These are phyloP conservation scores for Viridothelium virens DNA, from an alignment of 495 filamentous ascomycete genomes.

Conservation along the genomic window DNA sequence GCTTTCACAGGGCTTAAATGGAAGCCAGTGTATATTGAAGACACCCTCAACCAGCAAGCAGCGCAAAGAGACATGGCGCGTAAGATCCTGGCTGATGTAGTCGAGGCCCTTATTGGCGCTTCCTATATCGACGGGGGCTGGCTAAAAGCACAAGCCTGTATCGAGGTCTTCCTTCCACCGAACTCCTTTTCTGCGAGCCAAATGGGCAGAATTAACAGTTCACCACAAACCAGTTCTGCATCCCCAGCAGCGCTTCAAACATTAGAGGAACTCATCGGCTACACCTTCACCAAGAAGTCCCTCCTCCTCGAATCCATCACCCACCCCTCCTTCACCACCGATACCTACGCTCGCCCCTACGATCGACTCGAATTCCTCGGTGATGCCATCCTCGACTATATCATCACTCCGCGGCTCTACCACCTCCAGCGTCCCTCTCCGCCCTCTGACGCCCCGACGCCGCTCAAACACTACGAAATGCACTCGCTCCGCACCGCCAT, in stretches of 20 bases:
- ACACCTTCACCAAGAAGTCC: conserved; percentile 60
- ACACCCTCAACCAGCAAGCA: conserved; percentile 33
- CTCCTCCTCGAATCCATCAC: conserved; percentile 81
- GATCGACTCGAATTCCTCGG: conserved; percentile 89
- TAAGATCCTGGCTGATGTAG: conserved; percentile 82
- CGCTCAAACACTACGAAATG: conserved; percentile 58
- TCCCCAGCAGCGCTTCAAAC: conserved; percentile 16
- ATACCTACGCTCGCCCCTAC: conserved; percentile 54
- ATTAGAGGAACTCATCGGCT: conserved; percentile 47
- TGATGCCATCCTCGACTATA: conserved; percentile 74
- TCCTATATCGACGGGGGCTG: conserved; percentile 65
- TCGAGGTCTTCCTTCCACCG: conserved; percentile 50
- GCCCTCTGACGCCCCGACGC: background rate
- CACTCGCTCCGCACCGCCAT: conserved; percentile 65
- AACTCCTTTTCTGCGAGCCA: conserved; percentile 7
- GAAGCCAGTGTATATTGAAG: conserved; percentile 54
- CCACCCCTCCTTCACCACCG: conserved; percentile 60
- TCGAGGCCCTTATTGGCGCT: conserved; percentile 79
- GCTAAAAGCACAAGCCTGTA: conserved; percentile 54
- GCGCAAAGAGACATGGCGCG: conserved; percentile 48
- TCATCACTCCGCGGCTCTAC: conserved; percentile 55
- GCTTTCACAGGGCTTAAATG: conserved; percentile 64
- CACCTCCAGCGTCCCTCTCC: conserved; percentile 26
- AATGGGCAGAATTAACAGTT: background rate
- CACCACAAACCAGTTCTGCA: conserved; percentile 16